Evolutionary conservation across 176 grass and related monocot species (phyloP), one percentile per base, ranked within the genome.

Genomic region (Melocanna baccifera): DNA sequence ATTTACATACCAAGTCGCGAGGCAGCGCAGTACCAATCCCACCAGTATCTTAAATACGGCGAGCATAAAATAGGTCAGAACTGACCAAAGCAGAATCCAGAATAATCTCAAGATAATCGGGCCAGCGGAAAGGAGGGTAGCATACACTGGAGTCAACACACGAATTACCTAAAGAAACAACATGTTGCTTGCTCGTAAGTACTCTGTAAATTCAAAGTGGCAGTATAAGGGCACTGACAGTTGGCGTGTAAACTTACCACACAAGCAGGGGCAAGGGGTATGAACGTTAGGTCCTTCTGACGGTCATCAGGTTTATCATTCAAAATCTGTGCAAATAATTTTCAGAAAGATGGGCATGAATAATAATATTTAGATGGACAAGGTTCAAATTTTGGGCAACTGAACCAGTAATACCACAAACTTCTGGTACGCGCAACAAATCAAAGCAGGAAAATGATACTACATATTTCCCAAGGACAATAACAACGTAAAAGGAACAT

Each of bases 231-330:
- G 64, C 10, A 84, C 64, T 26, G 43, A 28, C 51, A 68, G 36
- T 53, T 41, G 53, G 6, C n/a, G 7, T 47, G 25, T 69, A 9
- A 52, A 72, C 83, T 34, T 93, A 99, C 93, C 78, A 99, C 96
- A 72, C 96, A 94, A 59, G 96, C 96, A 30, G 96, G 96, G 36
- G 96, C 96, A 79, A 99, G 89, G 42, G 96, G 96, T 67, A 99
- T 96, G 78, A 99, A 99, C 32, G 93, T 92, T 50, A 99, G 91
- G 75, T 99, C 96, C 78, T 99, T 93, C 62, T 91, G 83, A 67
- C 81, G 89, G 70, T 96, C 93, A 67, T 99, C 93, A 59, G 91
- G 78, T 78, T 94, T 91, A 46, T 96, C 96, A 86, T 99, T 99
- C 86, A 96, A 77, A 81, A 91, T 96, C 93, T 99, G 93, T 32